Conservation (phyloP, 495 filamentous ascomycete species). For the Xylaria intraflava region DNA sequence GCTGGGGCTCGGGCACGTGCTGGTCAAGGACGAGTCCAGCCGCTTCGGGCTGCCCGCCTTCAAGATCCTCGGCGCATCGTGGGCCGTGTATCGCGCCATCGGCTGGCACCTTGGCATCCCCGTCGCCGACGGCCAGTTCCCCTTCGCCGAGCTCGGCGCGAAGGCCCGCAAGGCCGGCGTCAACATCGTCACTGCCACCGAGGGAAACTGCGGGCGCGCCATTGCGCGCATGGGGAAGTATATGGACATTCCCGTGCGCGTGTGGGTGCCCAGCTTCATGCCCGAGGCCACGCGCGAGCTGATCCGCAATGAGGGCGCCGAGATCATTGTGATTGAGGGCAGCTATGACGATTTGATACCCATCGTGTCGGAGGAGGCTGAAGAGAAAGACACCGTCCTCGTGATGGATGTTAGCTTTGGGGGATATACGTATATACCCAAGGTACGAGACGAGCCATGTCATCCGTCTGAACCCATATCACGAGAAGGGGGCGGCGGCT, state of each 20-base stretch:
- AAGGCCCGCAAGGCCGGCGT: constrained; percentile 27
- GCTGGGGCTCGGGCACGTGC: constrained; percentile 47
- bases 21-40: constrained; percentile 52
- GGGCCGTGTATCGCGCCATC: constrained; percentile 54
- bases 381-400: constrained; percentile 39
- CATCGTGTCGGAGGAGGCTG: constrained; percentile 33
- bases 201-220: constrained; percentile 66
- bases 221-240: constrained; percentile 52
- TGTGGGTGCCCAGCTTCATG: constrained; percentile 56
- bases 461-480: not conserved
- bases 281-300: constrained; percentile 39
- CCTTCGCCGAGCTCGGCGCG: constrained; percentile 30
- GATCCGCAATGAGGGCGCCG: constrained; percentile 52
- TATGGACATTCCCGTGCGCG: constrained; percentile 41
- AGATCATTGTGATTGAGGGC: constrained; percentile 42
- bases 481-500: not conserved
- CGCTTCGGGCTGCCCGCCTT: constrained; percentile 58
- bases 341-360: constrained; percentile 55
- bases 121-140: constrained; percentile 19
- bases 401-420: constrained; percentile 58
- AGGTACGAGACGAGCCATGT: too few relatives aligned
- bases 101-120: constrained; percentile 35
- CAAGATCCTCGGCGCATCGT: constrained; percentile 70
- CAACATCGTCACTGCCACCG: constrained; percentile 49
- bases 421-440: constrained; percentile 53